phyloP scores from a whole-genome alignment of 495 filamentous ascomycete species.

The Penicillium pancosmium region DNA sequence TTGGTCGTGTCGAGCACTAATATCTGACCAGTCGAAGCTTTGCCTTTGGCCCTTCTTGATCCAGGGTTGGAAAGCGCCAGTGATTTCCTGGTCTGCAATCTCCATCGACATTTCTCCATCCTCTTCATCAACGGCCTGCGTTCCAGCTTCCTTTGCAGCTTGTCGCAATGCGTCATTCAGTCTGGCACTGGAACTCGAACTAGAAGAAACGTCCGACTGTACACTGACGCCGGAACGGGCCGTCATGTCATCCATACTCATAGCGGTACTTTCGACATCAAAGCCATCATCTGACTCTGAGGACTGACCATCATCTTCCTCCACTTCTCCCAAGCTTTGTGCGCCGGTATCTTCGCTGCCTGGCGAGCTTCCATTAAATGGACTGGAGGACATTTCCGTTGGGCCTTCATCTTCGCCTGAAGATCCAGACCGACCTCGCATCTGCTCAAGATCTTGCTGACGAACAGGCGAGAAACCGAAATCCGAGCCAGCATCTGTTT shows the following conservation, averaged over 20 bases:
- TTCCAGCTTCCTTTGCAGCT: conserved; percentile 74
- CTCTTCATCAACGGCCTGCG: conserved; percentile 59
- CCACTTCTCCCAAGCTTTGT: conserved; percentile 51
- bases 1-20: conserved; percentile 58
- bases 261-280: conserved; percentile 71
- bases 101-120: conserved; percentile 67
- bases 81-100: conserved; percentile 80
- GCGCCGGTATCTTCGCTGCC: conserved; percentile 59
- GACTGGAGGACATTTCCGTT: conserved; percentile 74
- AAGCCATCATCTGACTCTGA: conserved; percentile 57
- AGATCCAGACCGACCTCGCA: conserved; percentile 27
- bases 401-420: conserved; percentile 22
- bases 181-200: conserved; percentile 63
- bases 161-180: conserved; percentile 77
- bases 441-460: conserved; percentile 67
- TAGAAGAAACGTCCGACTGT: conserved; percentile 57
- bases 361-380: conserved; percentile 71
- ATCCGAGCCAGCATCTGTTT: conserved; percentile 61
- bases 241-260: conserved; percentile 76
- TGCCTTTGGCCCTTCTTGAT: conserved; percentile 54
- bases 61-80: conserved; percentile 73
- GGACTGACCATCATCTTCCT: conserved; percentile 54
- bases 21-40: conserved; percentile 51
- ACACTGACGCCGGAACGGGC: conserved; percentile 62
- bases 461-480: conserved; percentile 66